Conservation (phyloP, 2,329 filamentous ascomycete species). For the Alternaria novae-zelandiae region DNA sequence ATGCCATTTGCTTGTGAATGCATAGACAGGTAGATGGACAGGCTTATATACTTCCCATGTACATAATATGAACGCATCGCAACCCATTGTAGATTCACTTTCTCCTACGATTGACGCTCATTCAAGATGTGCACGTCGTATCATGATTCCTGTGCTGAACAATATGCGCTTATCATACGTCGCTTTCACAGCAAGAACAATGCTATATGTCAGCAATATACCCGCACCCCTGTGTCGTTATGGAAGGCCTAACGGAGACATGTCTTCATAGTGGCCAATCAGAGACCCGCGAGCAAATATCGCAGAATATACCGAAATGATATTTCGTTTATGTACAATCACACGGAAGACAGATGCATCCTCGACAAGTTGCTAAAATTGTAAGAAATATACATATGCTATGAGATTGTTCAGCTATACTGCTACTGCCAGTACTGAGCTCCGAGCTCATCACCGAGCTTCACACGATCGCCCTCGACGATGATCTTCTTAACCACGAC, state of each 20-base stretch:
- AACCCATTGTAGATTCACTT: background rate
- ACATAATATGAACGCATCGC: background rate
- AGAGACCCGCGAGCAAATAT: background rate
- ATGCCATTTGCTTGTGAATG: background rate
- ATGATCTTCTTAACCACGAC: constrained; percentile 41
- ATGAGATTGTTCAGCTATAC: background rate
- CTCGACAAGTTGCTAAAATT: too few relatives aligned
- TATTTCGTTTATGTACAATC: too few relatives aligned
- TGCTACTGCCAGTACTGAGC: constrained; percentile 37
- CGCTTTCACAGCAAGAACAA: background rate
- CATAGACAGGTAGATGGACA: background rate
- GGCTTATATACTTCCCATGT: background rate
- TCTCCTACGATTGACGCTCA: background rate
- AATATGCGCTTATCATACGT: background rate
- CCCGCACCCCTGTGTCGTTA: background rate
- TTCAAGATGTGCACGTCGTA: background rate
- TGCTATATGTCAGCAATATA: background rate
- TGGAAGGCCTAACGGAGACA: background rate
- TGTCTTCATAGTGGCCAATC: background rate
- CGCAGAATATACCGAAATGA: too few relatives aligned
- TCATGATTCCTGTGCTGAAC: background rate
- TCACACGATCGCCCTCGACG: constrained; percentile 33
- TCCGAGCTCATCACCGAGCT: constrained; percentile 42
- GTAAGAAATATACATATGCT: background rate
- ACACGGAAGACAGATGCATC: too few relatives aligned